Evolutionary conservation across 176 grass and related monocot species (phyloP), one percentile per base, ranked within the genome.

Genomic region (Ensete ventricosum): DNA sequence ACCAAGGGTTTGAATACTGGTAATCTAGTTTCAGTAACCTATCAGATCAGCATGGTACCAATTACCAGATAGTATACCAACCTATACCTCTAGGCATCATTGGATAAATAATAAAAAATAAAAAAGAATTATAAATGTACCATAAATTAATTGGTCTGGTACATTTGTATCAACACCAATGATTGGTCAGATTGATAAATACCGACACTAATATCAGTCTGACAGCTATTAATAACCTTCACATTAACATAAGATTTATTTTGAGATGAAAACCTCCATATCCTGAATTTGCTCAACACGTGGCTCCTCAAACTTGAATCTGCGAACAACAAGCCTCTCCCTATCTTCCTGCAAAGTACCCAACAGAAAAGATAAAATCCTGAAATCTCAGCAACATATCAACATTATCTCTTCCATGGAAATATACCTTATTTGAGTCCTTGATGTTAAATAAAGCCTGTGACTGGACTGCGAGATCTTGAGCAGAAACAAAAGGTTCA

Each of bases 241-340:
- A 43, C 34, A 43, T 82, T 75, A 76, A 29, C 19, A 75, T 76
- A 5, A 83, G 62, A 20, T 58, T 26, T 43, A 43, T 80, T 76
- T 27, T 16, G 48, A 22, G 34, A 72, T 76, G 79, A 78, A 68
- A 85, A 98, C 95, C 89, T 99, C 92, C 13, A 99, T 64, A 55
- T 99, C 95, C 76, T 99, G 90, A 80, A 99, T 94, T 71, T 89
- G 95, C 84, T 99, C 95, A 60, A 88, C 88, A 7, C 95, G 88
- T 22, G 86, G 90, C 63, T 99, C 90, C 89, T 99, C 95, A 79
- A 94, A 99, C 80, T 99, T 99, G 82, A 99, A 94, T 80, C 85
- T 94, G 16, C 90, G 81, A 59, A 87, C 82, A 77, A 99, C 86
- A 64, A 84, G 83, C 53, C 88, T 88, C 84, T 99, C 87, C 27